Evolutionary conservation across 768 basidiomycete species (phyloP), one percentile per base, ranked within the genome.

Genomic region (Daedalea quercina): DNA sequence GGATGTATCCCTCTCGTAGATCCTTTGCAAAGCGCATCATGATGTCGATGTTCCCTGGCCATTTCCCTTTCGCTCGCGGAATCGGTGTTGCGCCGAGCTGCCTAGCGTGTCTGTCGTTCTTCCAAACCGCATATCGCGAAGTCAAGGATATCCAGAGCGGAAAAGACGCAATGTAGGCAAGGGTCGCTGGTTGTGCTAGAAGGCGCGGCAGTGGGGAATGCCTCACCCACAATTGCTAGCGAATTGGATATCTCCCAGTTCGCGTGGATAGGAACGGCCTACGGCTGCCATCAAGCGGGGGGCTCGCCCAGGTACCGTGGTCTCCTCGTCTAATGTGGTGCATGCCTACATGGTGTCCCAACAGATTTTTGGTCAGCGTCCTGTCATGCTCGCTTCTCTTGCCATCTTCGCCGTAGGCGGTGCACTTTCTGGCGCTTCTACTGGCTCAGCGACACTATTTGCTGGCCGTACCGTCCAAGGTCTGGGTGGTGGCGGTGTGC

Each of bases 381-480:
- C 68, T 9, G 55, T 66, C 35, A 57, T 72, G 41, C 51, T 71
- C 9, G 57, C 51, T 1, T 58, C 62, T 17, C 54, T 72, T n/a
- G 20, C 60, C 0, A 50, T 69, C 25, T 73, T 73, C 51, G 69
- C 71, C 0, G 23, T 72, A 28, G 75, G 74, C 0, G 67, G 66
- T 13, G 72, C 70, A 0, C 20, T 76, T 3, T 64, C 63, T n/a
- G 75, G 70, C 1, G 60, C 70, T 0, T 69, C 73, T 0, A 60
- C 68, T 31, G 68, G 53, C 41, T 73, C 75, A 69, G 50, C 56
- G 2, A 69, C 68, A 68, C 54, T 73, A 1, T 74, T 76, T 45
- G 69, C 65, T 13, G 72, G 67, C 0, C 57, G 74, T n/a, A 60
- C 60, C 17, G 48, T 63, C 4, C 62, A 63, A 37, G 62, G 62